These are phyloP conservation scores for Acacia concinna DNA, from an alignment of 331 rosid genomes.

Conservation along the genomic window DNA sequence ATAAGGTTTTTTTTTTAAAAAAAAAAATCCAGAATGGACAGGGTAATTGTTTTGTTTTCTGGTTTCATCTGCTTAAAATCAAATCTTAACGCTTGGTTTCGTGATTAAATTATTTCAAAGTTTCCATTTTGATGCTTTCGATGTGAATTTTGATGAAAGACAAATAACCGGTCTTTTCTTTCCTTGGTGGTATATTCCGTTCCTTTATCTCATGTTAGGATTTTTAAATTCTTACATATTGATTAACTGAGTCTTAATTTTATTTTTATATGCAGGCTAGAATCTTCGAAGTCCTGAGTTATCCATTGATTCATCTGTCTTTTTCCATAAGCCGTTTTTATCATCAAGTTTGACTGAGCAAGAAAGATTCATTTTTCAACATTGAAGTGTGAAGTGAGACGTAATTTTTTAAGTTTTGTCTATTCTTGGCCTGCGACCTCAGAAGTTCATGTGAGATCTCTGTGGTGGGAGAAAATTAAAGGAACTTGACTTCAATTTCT, in stretches of 20 bases:
- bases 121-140: conserved; percentile 39
- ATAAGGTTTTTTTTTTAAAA: conserved; percentile 14
- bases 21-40: conserved; percentile 11
- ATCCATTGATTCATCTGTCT: conserved; percentile 51
- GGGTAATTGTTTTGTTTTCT: conserved; percentile 26
- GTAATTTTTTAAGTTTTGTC: conserved; percentile 52
- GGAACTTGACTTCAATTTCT: conserved; percentile 34
- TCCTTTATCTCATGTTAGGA: conserved; percentile 53
- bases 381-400: conserved; percentile 44
- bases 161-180: conserved; percentile 36
- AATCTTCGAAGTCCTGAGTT: conserved; percentile 37
- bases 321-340: conserved; percentile 57
- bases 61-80: conserved; percentile 27
- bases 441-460: conserved; percentile 60
- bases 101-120: conserved; percentile 32
- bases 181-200: conserved; percentile 40
- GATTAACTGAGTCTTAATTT: not conserved
- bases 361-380: conserved; percentile 38
- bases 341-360: conserved; percentile 46
- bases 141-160: conserved; percentile 37
- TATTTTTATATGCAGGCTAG: conserved; percentile 43
- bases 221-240: conserved; percentile 35
- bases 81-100: conserved; percentile 31
- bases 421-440: conserved; percentile 36
- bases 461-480: conserved; percentile 14